Evolutionary conservation across 1,284 basidiomycete genomes (phyloP).

Genomic region (Pseudozyma tsukubaensis): DNA sequence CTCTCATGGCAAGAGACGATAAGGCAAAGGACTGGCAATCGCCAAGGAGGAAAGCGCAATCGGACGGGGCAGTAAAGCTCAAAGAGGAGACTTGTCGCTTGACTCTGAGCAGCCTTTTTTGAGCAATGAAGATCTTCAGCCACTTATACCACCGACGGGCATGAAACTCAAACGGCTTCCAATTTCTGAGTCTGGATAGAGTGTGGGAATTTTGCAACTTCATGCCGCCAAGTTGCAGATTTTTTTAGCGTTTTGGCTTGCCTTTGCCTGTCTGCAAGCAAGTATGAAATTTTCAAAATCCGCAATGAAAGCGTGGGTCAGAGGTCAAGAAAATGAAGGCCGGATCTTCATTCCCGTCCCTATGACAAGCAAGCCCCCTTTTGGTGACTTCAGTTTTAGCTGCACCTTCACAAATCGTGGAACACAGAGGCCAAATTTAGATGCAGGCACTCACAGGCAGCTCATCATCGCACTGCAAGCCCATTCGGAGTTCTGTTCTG

Average conservation of each 20-base stretch:
- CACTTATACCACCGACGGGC: slow-evolving; percentile 3
- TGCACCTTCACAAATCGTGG: background rate
- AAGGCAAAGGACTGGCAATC: background rate
- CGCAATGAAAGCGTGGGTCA: background rate
- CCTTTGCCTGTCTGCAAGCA: background rate
- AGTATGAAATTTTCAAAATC: slow-evolving; percentile 1
- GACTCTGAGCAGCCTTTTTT: background rate
- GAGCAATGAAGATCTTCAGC: slow-evolving; percentile 22
- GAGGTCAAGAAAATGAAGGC: background rate
- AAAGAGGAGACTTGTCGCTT: slow-evolving; percentile 14
- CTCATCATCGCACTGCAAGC: slow-evolving; percentile 10
- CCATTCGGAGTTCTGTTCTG: background rate
- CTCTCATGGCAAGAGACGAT: no score
- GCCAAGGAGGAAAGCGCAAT: background rate
- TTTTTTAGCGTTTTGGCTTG: background rate
- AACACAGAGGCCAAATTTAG: background rate
- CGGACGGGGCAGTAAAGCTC: background rate
- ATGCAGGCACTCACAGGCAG: background rate
- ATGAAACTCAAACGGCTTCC: slow-evolving; percentile 7
- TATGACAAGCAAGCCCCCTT: no score
- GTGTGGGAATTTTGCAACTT: slow-evolving; percentile 7
- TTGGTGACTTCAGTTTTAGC: background rate
- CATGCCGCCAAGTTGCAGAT: background rate
- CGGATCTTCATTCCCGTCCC: background rate
- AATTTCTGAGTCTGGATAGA: background rate